Evolutionary conservation across 2,329 filamentous ascomycete species (phyloP).

Genomic region (Pyrenophora teres): DNA sequence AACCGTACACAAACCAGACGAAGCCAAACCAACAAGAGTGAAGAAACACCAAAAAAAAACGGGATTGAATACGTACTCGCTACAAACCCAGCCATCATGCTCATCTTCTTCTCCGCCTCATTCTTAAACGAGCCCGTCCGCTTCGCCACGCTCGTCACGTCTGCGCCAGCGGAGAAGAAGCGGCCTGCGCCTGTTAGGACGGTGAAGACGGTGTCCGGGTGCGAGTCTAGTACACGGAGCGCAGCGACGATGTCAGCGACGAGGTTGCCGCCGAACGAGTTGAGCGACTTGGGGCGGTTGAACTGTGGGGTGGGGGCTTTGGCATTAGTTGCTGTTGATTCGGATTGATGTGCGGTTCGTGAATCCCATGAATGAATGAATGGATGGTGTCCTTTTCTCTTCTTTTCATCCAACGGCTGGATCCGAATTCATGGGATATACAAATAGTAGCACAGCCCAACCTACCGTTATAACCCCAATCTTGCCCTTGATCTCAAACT

Average conservation of each 20-base stretch:
- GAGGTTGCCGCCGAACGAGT: constrained; percentile 55
- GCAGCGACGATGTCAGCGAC: constrained; percentile 52
- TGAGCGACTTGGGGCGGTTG: constrained; percentile 56
- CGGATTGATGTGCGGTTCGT: too few relatives aligned
- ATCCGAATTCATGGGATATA: too few relatives aligned
- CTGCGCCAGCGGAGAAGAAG: constrained; percentile 57
- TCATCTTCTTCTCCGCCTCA: constrained; percentile 42
- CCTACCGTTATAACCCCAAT: constrained; percentile 55
- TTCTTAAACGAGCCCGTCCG: constrained; percentile 20
- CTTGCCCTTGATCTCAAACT: constrained; percentile 50
- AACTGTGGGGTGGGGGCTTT: constrained; percentile 36
- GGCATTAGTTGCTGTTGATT: neutral
- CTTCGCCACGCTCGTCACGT: constrained; percentile 48
- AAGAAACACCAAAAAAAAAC: neutral
- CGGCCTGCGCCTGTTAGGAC: constrained; percentile 57
- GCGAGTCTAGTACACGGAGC: constrained; percentile 52
- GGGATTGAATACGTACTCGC: constrained; percentile 30
- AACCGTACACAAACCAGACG: too few relatives aligned
- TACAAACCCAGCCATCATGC: constrained; percentile 30
- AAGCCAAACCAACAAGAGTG: neutral
- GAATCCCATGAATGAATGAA: too few relatives aligned
- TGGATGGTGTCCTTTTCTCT: too few relatives aligned
- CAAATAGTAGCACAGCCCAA: too few relatives aligned
- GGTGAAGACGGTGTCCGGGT: constrained; percentile 57
- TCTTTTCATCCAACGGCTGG: too few relatives aligned